Evolutionary conservation across 495 filamentous ascomycete genomes (phyloP).

Genomic region (Neurospora terricola): DNA sequence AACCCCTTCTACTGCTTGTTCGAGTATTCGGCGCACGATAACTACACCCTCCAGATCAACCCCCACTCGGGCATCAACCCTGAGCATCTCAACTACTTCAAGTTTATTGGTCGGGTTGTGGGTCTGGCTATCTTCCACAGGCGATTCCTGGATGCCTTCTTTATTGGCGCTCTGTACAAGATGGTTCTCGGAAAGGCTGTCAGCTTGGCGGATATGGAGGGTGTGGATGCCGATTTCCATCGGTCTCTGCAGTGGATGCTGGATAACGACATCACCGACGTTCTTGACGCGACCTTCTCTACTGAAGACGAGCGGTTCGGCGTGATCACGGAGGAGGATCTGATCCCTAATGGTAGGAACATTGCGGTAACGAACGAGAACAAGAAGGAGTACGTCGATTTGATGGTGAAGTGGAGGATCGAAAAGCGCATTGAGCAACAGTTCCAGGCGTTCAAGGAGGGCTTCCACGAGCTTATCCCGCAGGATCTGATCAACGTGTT

Average conservation of each 20-base stretch:
- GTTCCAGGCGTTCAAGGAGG: constrained; percentile 94
- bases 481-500: constrained; percentile 97
- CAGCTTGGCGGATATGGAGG: constrained; percentile 91
- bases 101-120: constrained; percentile 97
- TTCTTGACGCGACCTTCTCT: constrained; percentile 87
- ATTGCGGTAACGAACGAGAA: constrained; percentile 96
- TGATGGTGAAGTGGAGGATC: constrained; percentile 98
- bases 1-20: constrained; percentile 99
- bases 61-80: constrained; percentile 99
- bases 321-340: constrained; percentile 80
- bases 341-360: constrained; percentile 82
- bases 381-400: constrained; percentile 88
- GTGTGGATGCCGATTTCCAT: constrained; percentile 95
- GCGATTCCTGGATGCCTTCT: constrained; percentile 96
- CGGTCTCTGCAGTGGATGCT: constrained; percentile 91
- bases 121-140: constrained; percentile 97
- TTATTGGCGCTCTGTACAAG: constrained; percentile 99
- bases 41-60: constrained; percentile 99
- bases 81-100: constrained; percentile 99
- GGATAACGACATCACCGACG: constrained; percentile 87
- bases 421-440: constrained; percentile 96
- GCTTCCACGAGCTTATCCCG: constrained; percentile 96
- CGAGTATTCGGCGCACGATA: constrained; percentile 99
- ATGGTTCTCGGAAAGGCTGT: constrained; percentile 97
- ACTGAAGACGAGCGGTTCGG: constrained; percentile 97